Evolutionary conservation across 202 grass and related monocot species (phyloP).

Genomic region (Panicum virgatum): DNA sequence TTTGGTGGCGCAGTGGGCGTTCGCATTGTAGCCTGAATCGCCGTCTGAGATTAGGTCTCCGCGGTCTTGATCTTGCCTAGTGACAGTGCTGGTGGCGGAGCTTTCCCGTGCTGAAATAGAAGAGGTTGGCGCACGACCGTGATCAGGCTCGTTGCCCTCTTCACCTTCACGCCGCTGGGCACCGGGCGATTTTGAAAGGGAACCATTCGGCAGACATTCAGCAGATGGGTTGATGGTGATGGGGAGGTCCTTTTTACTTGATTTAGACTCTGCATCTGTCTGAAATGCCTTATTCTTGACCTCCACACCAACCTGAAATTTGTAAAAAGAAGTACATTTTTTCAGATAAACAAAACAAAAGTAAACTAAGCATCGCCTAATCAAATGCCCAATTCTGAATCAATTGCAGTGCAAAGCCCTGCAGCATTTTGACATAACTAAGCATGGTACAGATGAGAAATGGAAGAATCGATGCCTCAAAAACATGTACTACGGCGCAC

Average conservation of each 20-base stretch:
- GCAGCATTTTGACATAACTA: neutral
- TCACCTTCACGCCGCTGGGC: neutral
- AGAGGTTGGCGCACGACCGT: neutral
- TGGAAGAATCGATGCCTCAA: neutral
- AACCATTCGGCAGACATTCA: neutral
- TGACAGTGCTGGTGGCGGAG: constrained; percentile 12
- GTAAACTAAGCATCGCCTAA: neutral
- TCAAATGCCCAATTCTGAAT: neutral
- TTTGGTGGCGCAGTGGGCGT: constrained; percentile 1
- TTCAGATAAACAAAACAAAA: neutral
- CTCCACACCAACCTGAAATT: constrained; percentile 36
- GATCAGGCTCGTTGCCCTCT: neutral
- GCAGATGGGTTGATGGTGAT: constrained; percentile 11
- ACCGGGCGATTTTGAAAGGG: neutral
- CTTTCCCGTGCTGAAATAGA: constrained; percentile 32
- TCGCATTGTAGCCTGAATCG: constrained; percentile 26
- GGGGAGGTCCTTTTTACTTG: constrained; percentile 14
- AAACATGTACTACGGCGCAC: no score
- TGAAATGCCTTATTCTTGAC: constrained; percentile 32
- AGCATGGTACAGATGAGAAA: neutral
- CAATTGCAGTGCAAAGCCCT: neutral
- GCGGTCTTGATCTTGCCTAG: constrained; percentile 13
- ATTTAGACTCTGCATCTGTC: constrained; percentile 20
- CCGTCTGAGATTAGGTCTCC: constrained; percentile 39
- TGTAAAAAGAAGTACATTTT: neutral